phyloP scores from a whole-genome alignment of 2,329 filamentous ascomycete genomes.

The Myriosclerotinia scirpicola region DNA sequence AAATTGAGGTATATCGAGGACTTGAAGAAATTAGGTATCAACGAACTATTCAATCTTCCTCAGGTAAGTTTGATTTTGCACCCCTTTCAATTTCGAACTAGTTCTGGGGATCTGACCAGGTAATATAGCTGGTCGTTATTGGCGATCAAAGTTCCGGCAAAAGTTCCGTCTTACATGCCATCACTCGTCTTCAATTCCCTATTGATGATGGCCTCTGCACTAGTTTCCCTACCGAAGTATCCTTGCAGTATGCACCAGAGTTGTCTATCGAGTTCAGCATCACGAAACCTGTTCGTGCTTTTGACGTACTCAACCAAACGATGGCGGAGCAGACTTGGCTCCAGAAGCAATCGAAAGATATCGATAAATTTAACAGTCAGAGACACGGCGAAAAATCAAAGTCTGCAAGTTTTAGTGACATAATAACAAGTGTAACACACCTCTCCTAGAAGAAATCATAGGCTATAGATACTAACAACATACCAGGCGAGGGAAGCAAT shows the following conservation, averaged over 20 bases:
- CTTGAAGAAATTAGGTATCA: constrained; percentile 26
- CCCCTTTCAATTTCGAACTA: too few species aligned
- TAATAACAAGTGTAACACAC: not conserved
- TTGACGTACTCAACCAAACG: not conserved
- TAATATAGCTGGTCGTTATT: constrained; percentile 41
- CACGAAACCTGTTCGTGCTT: not conserved
- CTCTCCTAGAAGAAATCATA: not conserved
- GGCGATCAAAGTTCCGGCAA: constrained; percentile 47
- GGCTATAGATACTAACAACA: not conserved
- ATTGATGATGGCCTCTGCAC: constrained; percentile 33
- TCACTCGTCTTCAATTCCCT: constrained; percentile 44
- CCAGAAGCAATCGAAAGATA: not conserved
- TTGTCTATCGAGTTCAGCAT: not conserved
- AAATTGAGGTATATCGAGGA: constrained; percentile 29
- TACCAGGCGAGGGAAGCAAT: constrained; percentile 1
- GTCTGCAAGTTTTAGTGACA: not conserved
- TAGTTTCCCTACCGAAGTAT: constrained; percentile 8
- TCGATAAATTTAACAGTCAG: not conserved
- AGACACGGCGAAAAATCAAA: not conserved
- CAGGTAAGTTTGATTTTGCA: constrained; percentile 21
- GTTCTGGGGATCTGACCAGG: not conserved
- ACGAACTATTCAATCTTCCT: constrained; percentile 29
- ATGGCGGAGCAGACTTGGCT: not conserved
- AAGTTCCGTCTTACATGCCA: constrained; percentile 40
- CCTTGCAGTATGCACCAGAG: not conserved